Conservation (phyloP, 2,329 filamentous ascomycete genomes). For the Fusarium nelsonii region DNA sequence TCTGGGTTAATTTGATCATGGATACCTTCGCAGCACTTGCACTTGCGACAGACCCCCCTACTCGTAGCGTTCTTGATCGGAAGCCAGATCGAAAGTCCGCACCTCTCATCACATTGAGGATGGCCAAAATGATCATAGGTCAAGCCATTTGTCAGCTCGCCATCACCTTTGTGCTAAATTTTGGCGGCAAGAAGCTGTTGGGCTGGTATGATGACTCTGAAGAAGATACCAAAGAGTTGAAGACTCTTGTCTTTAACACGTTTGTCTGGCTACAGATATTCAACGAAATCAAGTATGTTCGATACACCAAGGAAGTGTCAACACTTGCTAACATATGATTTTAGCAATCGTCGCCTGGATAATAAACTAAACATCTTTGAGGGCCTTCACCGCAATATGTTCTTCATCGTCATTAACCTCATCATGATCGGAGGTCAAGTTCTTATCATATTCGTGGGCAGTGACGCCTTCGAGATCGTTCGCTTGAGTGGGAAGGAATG, state of each 20-base stretch:
- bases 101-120: constrained; percentile 76
- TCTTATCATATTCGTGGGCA: constrained; percentile 86
- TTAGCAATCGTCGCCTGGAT: constrained; percentile 74
- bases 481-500: constrained; percentile 77
- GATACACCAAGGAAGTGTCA: constrained; percentile 67
- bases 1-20: constrained; percentile 75
- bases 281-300: constrained; percentile 70
- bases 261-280: constrained; percentile 82
- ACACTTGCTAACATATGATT: constrained; percentile 70
- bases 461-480: constrained; percentile 77
- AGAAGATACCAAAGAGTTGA: constrained; percentile 54
- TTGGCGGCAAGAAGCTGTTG: constrained; percentile 68
- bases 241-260: constrained; percentile 76
- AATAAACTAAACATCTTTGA: constrained; percentile 92
- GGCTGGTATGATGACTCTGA: constrained; percentile 53
- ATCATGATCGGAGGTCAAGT: constrained; percentile 88
- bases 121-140: constrained; percentile 75
- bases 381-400: constrained; percentile 80
- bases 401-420: constrained; percentile 83
- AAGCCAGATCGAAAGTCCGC: constrained; percentile 71
- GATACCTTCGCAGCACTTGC: constrained; percentile 73
- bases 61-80: constrained; percentile 68
- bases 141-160: constrained; percentile 71
- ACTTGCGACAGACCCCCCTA: constrained; percentile 73
- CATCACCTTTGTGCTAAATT: constrained; percentile 71